Conservation (phyloP, 805 yeast genomes). For the Candida saitoana region DNA sequence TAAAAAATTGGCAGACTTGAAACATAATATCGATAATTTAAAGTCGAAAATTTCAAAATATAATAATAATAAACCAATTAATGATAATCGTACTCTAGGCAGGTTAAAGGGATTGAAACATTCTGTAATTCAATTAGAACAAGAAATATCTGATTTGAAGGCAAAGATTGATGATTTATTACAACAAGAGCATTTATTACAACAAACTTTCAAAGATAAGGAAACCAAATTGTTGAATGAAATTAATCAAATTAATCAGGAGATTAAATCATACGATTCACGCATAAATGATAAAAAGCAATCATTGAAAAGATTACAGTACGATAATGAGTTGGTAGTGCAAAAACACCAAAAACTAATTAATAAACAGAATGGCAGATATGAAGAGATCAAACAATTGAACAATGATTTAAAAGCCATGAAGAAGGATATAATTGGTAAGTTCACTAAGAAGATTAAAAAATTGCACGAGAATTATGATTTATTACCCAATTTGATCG, state of each 20-base stretch:
- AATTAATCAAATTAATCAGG: slow-evolving; percentile 20
- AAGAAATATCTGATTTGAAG: slow-evolving; percentile 26
- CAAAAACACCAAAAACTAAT: slow-evolving; percentile 23
- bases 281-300: slow-evolving; percentile 18
- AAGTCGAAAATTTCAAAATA: slow-evolving; percentile 29
- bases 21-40: slow-evolving; percentile 29
- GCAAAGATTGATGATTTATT: slow-evolving; percentile 14
- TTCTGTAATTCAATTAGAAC: slow-evolving; percentile 34
- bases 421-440: slow-evolving; percentile 22
- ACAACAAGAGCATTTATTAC: slow-evolving; percentile 10
- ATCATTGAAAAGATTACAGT: slow-evolving; percentile 19
- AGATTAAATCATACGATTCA: slow-evolving; percentile 20
- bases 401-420: slow-evolving; percentile 23
- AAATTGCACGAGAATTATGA: slow-evolving; percentile 33
- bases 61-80: slow-evolving; percentile 14
- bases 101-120: slow-evolving; percentile 39
- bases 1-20: slow-evolving; percentile 28
- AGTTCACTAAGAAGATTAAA: slow-evolving; percentile 22
- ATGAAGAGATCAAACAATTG: slow-evolving; percentile 23
- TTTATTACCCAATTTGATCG: slow-evolving; percentile 25
- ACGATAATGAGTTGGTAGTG: slow-evolving; percentile 17
- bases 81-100: slow-evolving; percentile 30
- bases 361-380: slow-evolving; percentile 20
- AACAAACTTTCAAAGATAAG: slow-evolving; percentile 14
- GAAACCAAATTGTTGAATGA: slow-evolving; percentile 16